Base-by-base conservation (phyloP, 257 asterid species). In the Solanum etuberosum region DNA sequence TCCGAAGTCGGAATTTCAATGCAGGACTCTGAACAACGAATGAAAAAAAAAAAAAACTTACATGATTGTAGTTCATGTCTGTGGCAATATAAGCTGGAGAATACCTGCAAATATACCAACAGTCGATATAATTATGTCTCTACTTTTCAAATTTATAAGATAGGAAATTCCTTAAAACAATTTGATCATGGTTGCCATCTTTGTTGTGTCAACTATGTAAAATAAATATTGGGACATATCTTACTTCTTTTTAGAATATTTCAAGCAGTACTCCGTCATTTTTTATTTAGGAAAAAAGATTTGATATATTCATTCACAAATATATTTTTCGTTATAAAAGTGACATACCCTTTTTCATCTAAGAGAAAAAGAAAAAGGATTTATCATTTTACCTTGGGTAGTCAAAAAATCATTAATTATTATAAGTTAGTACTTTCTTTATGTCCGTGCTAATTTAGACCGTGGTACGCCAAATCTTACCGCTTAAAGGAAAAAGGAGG, bases 11-110 rank as follows among this genome's bases (percentile, higher is more conserved):
- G 14, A 46, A 14, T 14, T 46, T 46, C 14, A 46, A 46, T 46
- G 57, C 0, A 7, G 3, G 20, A n/a, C 20, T 46, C 14, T 3
- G 20, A 46, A 46, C 2, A 46, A 2, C 0, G 2, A 1, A 46
- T 46, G 20, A 8, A 25, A 31, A 57, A 6, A 10, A 10, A 27
- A 32, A 12, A 67, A 59, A 68, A 89, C 98, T 94, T 83, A 96
- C 99, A 70, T 94, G 98, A 84, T 92, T 93, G 90, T 93, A 96
- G 72, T 89, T 93, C 93, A 95, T 90, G 88, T 94, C 97, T 63
- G 99, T 61, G 23, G 98, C 90, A 77, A 93, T 86, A 90, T 95
- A 96, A 73, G 98, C 87, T 1, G 98, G 98, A 77, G 97, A 91
- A 89, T 94, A 92, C 89, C 94, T 92, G 88, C 67, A 48, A 29